Conservation (phyloP, 331 rosid genomes). For the Prunus yedoensis region DNA sequence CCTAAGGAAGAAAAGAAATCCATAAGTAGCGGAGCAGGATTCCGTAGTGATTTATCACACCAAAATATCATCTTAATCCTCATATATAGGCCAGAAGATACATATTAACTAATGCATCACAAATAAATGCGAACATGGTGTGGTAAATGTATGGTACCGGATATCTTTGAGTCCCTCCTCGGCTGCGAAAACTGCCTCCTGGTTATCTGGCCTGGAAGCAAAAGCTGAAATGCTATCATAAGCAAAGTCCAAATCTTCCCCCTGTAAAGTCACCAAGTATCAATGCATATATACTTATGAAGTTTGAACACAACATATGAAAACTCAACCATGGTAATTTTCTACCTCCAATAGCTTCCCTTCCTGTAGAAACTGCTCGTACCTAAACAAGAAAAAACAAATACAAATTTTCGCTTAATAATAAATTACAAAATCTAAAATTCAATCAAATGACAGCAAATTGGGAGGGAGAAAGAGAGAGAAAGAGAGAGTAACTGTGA, state of each 20-base stretch:
- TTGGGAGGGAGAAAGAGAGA: background rate
- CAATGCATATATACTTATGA: background rate
- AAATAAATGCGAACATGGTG: background rate
- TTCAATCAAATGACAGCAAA: background rate
- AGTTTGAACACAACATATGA: background rate
- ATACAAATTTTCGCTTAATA: background rate
- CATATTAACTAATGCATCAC: background rate
- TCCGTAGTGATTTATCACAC: background rate
- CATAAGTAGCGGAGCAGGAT: slow-evolving; percentile 12
- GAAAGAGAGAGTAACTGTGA: slow-evolving; percentile 48
- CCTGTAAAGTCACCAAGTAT: slow-evolving; percentile 35
- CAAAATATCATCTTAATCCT: background rate
- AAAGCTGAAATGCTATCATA: slow-evolving; percentile 88
- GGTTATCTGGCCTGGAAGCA: slow-evolving; percentile 77
- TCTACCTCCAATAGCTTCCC: slow-evolving; percentile 84
- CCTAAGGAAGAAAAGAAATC: slow-evolving; percentile 39
- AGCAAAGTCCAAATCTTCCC: slow-evolving; percentile 90
- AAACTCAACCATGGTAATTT: background rate
- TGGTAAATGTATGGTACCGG: slow-evolving; percentile 32
- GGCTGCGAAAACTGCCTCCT: slow-evolving; percentile 82
- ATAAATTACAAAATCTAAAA: background rate
- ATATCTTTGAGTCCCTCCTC: slow-evolving; percentile 88
- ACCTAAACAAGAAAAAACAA: slow-evolving; percentile 40
- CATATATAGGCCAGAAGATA: background rate
- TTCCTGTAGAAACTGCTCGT: slow-evolving; percentile 66